Conservation (phyloP, 352 stramenopile genomes). For the Pythium biforme region DNA sequence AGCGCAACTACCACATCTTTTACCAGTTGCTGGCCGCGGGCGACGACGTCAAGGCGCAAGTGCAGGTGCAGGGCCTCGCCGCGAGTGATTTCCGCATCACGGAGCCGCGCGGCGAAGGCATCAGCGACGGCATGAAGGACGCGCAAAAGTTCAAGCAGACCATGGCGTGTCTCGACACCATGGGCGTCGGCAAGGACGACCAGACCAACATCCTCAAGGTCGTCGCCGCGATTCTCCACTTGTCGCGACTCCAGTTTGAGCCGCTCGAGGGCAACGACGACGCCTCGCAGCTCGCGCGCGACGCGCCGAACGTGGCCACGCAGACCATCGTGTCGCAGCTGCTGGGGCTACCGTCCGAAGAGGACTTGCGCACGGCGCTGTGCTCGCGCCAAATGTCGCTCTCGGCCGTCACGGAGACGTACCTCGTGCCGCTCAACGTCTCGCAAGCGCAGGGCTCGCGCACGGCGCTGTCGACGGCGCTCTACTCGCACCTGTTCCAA, state of each 20-base stretch:
- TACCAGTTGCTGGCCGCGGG: constrained; percentile 91
- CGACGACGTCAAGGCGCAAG: constrained; percentile 46
- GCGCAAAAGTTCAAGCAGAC: constrained; percentile 71
- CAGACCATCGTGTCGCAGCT: constrained; percentile 58
- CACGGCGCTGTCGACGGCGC: constrained; percentile 72
- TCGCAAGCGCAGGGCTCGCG: constrained; percentile 72
- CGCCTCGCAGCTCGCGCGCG: constrained; percentile 51
- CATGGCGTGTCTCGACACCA: constrained; percentile 72
- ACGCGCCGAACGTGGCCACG: constrained; percentile 49
- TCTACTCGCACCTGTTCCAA: constrained; percentile 96
- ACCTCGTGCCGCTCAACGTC: constrained; percentile 84
- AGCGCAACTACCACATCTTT: constrained; percentile 99
- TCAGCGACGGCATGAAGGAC: constrained; percentile 69
- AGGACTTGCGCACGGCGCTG: constrained; percentile 68
- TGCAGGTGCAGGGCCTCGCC: constrained; percentile 70
- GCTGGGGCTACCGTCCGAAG: constrained; percentile 52
- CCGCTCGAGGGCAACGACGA: constrained; percentile 58
- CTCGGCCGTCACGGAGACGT: constrained; percentile 74
- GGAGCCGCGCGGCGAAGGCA: constrained; percentile 41
- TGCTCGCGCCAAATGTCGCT: constrained; percentile 80
- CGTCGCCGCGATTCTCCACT: constrained; percentile 78
- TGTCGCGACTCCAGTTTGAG: constrained; percentile 75
- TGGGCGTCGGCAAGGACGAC: constrained; percentile 65
- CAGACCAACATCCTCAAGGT: constrained; percentile 80
- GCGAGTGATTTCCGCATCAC: constrained; percentile 85